These are phyloP conservation scores for Calocybe cyanea DNA, from an alignment of 768 basidiomycete genomes.

Conservation along the genomic window DNA sequence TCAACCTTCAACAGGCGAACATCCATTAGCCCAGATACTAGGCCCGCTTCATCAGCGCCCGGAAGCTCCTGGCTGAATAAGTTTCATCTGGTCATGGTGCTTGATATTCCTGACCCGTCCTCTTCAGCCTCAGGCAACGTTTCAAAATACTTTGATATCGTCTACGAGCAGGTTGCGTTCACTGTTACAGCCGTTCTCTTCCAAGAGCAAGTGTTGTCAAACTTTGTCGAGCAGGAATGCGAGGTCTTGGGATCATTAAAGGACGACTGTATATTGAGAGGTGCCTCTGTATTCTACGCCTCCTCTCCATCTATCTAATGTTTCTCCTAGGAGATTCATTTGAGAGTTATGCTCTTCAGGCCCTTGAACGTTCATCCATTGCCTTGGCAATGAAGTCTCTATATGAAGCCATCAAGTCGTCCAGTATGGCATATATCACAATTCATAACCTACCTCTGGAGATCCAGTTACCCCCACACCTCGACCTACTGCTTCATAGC, in stretches of 20 bases:
- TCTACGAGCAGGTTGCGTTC: conserved; percentile 89
- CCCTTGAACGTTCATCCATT: conserved; percentile 65
- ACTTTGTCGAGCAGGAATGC: conserved; percentile 83
- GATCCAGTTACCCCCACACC: conserved; percentile 80
- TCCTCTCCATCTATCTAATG: conserved; percentile 8
- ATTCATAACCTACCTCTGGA: conserved; percentile 80
- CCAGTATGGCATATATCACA: conserved; percentile 72
- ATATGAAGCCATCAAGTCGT: conserved; percentile 74
- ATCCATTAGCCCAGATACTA: conserved; percentile 23
- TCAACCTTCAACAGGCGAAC: conserved; percentile 28
- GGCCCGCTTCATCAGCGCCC: conserved; percentile 26
- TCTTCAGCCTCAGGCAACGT: conserved; percentile 77
- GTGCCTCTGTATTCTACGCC: conserved; percentile 27
- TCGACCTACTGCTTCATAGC: conserved; percentile 67
- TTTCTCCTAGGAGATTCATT: conserved; percentile 53
- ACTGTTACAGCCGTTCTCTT: conserved; percentile 89
- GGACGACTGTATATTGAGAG: conserved; percentile 65
- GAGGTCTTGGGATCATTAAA: conserved; percentile 66
- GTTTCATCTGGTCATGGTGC: conserved; percentile 83
- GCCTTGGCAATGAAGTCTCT: conserved; percentile 77
- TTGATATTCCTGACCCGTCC: conserved; percentile 88
- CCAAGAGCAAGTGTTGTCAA: conserved; percentile 83
- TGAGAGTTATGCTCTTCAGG: conserved; percentile 49
- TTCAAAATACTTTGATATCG: conserved; percentile 75
- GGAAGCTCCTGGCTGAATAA: conserved; percentile 57